Conservation (phyloP, 768 basidiomycete genomes). For the Leucogyrophana mollusca region DNA sequence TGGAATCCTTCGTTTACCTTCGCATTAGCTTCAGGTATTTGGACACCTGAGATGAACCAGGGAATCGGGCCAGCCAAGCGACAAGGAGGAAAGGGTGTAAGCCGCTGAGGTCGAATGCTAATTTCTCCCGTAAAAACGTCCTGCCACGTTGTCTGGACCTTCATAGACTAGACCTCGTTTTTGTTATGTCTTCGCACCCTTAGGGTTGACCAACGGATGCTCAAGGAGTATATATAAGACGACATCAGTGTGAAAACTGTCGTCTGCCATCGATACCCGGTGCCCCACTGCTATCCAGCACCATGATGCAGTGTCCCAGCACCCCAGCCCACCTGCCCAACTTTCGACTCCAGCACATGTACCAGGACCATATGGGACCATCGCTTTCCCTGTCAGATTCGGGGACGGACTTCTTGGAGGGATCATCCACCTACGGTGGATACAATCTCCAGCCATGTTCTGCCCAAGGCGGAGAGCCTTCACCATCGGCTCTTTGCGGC, state of each 20-base stretch:
- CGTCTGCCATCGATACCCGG: constrained; percentile 3
- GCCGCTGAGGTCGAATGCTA: constrained; percentile 28
- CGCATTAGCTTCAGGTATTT: constrained; percentile 11
- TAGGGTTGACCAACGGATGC: constrained; percentile 9
- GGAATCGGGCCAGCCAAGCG: constrained; percentile 1
- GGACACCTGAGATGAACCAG: constrained; percentile 3
- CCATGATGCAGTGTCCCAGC: constrained; percentile 10
- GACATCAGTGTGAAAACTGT: constrained; percentile 7
- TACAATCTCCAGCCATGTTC: constrained; percentile 14
- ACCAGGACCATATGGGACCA: constrained; percentile 16
- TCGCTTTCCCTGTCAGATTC: constrained; percentile 19
- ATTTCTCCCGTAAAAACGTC: constrained; percentile 13
- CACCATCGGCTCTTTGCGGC: constrained; percentile 11
- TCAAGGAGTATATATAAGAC: constrained; percentile 19
- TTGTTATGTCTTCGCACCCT: constrained; percentile 13
- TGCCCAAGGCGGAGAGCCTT: constrained; percentile 5
- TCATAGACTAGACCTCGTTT: constrained; percentile 18
- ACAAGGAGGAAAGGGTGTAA: not conserved
- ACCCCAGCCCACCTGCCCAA: constrained; percentile 10
- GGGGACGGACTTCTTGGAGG: constrained; percentile 26
- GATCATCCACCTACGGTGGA: constrained; percentile 23
- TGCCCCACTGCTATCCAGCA: not conserved
- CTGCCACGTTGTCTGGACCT: constrained; percentile 10
- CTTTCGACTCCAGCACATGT: constrained; percentile 13
- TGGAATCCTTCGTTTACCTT: too few relatives aligned